Evolutionary conservation across 768 basidiomycete genomes (phyloP).

Genomic region (Basidioascus undulatus): DNA sequence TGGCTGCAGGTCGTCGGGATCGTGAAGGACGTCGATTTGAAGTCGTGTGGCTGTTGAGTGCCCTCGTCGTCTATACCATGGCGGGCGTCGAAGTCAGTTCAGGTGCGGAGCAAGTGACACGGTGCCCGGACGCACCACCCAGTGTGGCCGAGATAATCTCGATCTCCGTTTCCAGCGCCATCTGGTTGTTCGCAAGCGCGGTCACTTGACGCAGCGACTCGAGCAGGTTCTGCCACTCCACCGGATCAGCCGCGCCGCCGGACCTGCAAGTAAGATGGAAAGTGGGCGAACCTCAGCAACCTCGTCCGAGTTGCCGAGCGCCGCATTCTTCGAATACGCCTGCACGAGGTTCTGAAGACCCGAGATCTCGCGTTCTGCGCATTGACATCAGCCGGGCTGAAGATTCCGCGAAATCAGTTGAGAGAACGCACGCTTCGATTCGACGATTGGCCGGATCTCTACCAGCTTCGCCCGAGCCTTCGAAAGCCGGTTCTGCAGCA

Average conservation of each 20-base stretch:
- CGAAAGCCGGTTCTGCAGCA: conserved; percentile 53
- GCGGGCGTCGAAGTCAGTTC: too few relatives aligned
- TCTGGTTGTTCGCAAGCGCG: conserved; percentile 30
- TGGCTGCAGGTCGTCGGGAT: conserved; percentile 62
- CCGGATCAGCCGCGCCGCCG: too few relatives aligned
- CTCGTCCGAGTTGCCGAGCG: conserved; percentile 33
- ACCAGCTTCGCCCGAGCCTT: conserved; percentile 35
- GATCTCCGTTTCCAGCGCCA: conserved; percentile 38
- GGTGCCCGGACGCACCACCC: conserved; percentile 27
- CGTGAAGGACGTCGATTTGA: conserved; percentile 66
- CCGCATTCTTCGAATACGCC: conserved; percentile 27
- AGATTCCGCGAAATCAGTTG: background rate
- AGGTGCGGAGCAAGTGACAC: background rate
- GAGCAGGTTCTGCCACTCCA: conserved; percentile 28
- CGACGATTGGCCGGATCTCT: conserved; percentile 34
- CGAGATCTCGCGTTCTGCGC: conserved; percentile 31
- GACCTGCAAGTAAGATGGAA: background rate
- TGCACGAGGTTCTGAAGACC: conserved; percentile 26
- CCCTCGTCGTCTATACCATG: conserved; percentile 60
- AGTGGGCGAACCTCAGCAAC: conserved; percentile 29
- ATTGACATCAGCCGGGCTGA: conserved; percentile 2
- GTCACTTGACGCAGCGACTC: conserved; percentile 37
- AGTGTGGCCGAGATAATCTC: conserved; percentile 35
- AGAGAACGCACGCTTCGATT: conserved; percentile 32
- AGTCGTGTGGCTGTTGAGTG: conserved; percentile 40